phyloP scores from a whole-genome alignment of 139 green algal genomes.

The Tetradesmus lagerheimii region DNA sequence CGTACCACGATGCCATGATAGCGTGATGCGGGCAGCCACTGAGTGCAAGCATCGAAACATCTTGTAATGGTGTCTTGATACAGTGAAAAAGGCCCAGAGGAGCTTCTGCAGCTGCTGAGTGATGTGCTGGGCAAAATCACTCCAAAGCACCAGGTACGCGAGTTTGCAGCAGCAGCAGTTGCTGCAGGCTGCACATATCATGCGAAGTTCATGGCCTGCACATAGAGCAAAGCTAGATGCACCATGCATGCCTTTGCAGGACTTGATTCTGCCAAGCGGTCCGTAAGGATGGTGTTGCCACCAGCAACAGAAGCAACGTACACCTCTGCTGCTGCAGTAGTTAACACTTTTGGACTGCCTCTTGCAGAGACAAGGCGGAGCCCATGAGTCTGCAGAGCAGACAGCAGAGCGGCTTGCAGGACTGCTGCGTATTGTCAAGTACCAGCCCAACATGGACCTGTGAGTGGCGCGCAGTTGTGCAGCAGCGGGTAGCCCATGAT shows the following conservation, averaged over 20 bases:
- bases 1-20: no score
- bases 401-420: slow-evolving; percentile 60
- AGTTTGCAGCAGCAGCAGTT: no score
- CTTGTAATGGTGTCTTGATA: background rate
- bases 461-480: slow-evolving; percentile 50
- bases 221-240: no score
- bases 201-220: no score
- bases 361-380: background rate
- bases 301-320: background rate
- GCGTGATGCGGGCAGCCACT: no score
- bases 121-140: slow-evolving; percentile 67
- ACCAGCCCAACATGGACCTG: slow-evolving; percentile 63
- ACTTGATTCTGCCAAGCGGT: no score
- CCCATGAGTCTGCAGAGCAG: slow-evolving; percentile 48
- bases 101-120: slow-evolving; percentile 69
- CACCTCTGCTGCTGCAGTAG: background rate
- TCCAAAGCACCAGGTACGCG: slow-evolving; percentile 66
- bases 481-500: background rate
- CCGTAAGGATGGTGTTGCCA: no score
- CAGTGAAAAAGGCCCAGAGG: slow-evolving; percentile 64
- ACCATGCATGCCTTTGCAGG: no score
- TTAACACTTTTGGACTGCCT: background rate
- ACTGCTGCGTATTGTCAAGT: slow-evolving; percentile 76
- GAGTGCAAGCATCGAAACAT: no score
- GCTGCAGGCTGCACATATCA: background rate